A percentile compares a stretch with the other conserved stretches of the same genome.
Evolutionary conservation across 73 alveolate species (phyloP).

Genomic region (Paramecium bursaria): DNA sequence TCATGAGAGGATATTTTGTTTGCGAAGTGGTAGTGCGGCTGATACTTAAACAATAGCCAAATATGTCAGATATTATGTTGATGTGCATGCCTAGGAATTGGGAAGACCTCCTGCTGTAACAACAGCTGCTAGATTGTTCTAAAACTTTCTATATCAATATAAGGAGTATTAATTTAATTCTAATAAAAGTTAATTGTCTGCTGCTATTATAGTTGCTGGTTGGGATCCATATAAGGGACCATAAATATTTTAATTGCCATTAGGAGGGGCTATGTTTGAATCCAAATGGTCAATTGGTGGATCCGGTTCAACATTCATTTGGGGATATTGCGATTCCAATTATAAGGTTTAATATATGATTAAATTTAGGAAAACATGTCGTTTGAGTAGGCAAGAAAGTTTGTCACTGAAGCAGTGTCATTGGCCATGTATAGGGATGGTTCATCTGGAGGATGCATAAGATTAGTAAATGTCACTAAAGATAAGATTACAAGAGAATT

Average conservation of each 20-base stretch:
- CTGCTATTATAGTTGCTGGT: conserved; percentile 93
- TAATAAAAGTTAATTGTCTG: conserved; percentile 79
- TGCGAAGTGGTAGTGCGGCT: conserved; percentile 94
- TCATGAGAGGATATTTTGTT: conserved; percentile 87
- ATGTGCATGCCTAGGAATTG: conserved; percentile 86
- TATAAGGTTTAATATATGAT: conserved; percentile 66
- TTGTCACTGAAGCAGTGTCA: conserved; percentile 85
- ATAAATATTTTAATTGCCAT: conserved; percentile 77
- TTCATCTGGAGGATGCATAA: conserved; percentile 90
- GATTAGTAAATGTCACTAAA: conserved; percentile 90
- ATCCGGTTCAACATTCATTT: conserved; percentile 86
- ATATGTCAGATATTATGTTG: conserved; percentile 85
- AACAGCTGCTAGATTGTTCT: conserved; percentile 91
- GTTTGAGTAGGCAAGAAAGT: conserved; percentile 86
- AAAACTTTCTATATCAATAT: conserved; percentile 81
- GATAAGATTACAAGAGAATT: conserved; percentile 85
- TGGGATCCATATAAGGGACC: conserved; percentile 95
- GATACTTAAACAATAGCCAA: conserved; percentile 90
- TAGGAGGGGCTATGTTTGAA: conserved; percentile 82
- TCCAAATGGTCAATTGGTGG: conserved; percentile 84
- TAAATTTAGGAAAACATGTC: conserved; percentile 81
- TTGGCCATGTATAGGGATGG: conserved; percentile 95
- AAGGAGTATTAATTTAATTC: conserved; percentile 8
- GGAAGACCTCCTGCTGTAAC: conserved; percentile 91
- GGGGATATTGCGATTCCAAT: conserved; percentile 90